These are phyloP conservation scores for Candida rishiriensis DNA, from an alignment of 805 yeast species.

Conservation along the genomic window DNA sequence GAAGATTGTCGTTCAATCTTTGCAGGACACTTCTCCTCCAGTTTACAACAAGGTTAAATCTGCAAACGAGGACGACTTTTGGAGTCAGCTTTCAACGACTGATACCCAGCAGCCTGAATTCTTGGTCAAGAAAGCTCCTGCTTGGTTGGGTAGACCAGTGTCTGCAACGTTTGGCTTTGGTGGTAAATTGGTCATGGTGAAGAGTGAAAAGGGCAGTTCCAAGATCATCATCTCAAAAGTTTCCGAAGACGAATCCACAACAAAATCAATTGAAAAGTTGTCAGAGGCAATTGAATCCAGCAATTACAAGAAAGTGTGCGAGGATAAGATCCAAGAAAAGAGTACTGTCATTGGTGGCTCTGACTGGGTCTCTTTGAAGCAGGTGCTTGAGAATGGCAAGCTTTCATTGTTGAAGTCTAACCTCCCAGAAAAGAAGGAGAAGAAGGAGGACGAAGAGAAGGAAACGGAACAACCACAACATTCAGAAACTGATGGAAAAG, in stretches of 20 bases:
- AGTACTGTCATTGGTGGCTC: slow-evolving; percentile 21
- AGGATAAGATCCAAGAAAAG: slow-evolving; percentile 42
- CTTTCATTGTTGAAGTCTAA: slow-evolving; percentile 41
- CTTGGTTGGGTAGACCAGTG: slow-evolving; percentile 75
- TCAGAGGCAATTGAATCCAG: slow-evolving; percentile 52
- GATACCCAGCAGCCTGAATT: slow-evolving; percentile 73
- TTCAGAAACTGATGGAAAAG: slow-evolving; percentile 10
- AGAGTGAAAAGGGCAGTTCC: slow-evolving; percentile 36
- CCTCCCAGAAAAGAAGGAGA: slow-evolving; percentile 15
- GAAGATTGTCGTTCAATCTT: slow-evolving; percentile 70
- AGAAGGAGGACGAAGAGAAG: slow-evolving; percentile 5
- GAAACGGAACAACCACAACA: slow-evolving; percentile 15
- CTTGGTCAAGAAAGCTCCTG: slow-evolving; percentile 75
- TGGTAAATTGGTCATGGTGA: slow-evolving; percentile 65
- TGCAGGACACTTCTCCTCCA: slow-evolving; percentile 79
- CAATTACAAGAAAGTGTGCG: slow-evolving; percentile 52
- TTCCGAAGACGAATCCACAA: slow-evolving; percentile 32
- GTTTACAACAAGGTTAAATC: slow-evolving; percentile 38
- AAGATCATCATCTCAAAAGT: slow-evolving; percentile 34
- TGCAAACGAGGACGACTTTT: slow-evolving; percentile 68
- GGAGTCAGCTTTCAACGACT: slow-evolving; percentile 70
- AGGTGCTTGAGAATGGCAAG: slow-evolving; percentile 47
- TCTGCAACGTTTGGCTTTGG: slow-evolving; percentile 90
- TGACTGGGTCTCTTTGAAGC: slow-evolving; percentile 64
- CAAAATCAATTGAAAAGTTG: slow-evolving; percentile 37